Percentiles rank a stretch among this genome's conserved stretches.
Evolutionary conservation across 208 protist genomes (phyloP).

Genomic region (Acanthamoeba culbertsoni): DNA sequence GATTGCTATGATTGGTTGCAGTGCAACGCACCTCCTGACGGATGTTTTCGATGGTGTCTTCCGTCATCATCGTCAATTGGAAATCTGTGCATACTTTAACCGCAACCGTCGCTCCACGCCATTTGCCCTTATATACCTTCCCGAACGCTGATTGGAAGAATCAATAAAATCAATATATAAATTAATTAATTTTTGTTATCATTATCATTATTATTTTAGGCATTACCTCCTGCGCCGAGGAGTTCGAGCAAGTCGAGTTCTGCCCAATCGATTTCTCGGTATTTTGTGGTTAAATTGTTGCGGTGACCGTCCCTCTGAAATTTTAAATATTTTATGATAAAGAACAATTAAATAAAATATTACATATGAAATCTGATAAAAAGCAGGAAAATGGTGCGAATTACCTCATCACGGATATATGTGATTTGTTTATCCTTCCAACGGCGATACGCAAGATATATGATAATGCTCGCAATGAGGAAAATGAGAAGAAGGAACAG

Average conservation of each 20-base stretch:
- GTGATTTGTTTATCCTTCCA: constrained; percentile 48
- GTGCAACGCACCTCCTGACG: not conserved
- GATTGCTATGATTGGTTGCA: not conserved
- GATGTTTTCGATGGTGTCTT: constrained; percentile 13
- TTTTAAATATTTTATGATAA: not conserved
- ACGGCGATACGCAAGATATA: not conserved
- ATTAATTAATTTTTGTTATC: not conserved
- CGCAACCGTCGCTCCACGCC: constrained; percentile 25
- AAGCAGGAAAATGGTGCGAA: not conserved
- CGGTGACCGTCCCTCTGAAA: not conserved
- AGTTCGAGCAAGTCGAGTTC: constrained; percentile 1
- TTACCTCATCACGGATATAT: constrained; percentile 14
- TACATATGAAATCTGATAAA: not conserved
- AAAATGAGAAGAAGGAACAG: not conserved
- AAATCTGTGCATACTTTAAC: constrained; percentile 52
- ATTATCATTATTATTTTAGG: not conserved
- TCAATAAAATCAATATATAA: too few species aligned
- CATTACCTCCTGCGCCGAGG: not conserved
- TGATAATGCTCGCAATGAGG: not conserved
- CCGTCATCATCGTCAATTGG: constrained; percentile 29
- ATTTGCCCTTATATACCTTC: constrained; percentile 39
- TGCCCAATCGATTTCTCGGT: constrained; percentile 24
- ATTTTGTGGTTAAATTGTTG: not conserved
- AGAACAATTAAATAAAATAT: not conserved
- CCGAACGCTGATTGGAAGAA: not conserved